phyloP scores from a whole-genome alignment of 192 early-diverging fungal genomes.

The Rhizophagus clarus region DNA sequence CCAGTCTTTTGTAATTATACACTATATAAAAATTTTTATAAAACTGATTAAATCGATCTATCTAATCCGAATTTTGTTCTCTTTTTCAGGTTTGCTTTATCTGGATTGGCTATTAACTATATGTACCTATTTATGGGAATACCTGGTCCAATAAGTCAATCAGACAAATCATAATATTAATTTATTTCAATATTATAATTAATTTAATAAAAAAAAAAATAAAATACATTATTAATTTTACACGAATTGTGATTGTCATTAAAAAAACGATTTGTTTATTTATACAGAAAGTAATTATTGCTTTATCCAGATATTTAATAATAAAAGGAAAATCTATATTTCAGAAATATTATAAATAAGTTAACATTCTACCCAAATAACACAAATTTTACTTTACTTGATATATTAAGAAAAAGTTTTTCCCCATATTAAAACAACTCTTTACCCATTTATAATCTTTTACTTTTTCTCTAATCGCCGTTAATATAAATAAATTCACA shows the following conservation, averaged over 20 bases:
- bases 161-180: background rate
- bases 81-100: background rate
- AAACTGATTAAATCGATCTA: background rate
- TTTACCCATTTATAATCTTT: too few species aligned
- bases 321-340: background rate
- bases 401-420: too few species aligned
- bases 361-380: too few species aligned
- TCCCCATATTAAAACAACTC: too few species aligned
- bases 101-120: conserved; percentile 4
- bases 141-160: background rate
- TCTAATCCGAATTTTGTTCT: background rate
- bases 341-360: background rate
- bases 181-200: background rate
- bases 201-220: too few species aligned
- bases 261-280: background rate
- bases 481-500: background rate
- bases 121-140: conserved; percentile 15
- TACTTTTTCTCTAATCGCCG: too few species aligned
- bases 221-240: too few species aligned
- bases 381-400: too few species aligned
- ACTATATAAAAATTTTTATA: too few species aligned
- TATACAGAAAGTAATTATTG: background rate
- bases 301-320: background rate
- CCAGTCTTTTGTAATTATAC: background rate
- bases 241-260: too few species aligned